Conservation (phyloP, 2,329 filamentous ascomycete species). For the Paecilomyces sp. region DNA sequence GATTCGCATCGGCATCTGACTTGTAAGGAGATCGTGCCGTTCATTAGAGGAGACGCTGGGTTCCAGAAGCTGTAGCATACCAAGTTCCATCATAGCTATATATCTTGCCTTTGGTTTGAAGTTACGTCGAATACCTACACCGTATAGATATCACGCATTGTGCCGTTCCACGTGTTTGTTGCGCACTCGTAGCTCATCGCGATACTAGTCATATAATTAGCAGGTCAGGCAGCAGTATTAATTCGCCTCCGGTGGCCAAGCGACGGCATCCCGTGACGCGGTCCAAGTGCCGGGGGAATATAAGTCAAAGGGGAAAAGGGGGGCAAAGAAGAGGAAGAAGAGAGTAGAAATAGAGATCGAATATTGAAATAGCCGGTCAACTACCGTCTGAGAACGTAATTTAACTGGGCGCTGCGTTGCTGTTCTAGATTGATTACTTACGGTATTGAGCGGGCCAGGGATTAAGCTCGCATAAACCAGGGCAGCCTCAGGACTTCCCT, state of each 20-base stretch:
- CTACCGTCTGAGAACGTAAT: background rate
- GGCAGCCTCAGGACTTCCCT: background rate
- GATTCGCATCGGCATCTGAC: slow-evolving; percentile 92
- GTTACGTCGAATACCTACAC: background rate
- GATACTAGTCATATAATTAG: background rate
- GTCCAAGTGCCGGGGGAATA: background rate
- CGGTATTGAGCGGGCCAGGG: background rate
- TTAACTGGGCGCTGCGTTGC: background rate
- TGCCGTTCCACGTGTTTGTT: background rate
- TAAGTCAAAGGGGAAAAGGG: background rate
- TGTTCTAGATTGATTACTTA: background rate
- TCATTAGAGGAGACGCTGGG: background rate
- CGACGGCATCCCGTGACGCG: background rate
- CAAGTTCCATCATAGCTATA: background rate
- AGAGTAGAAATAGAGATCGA: background rate
- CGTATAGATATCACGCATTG: background rate
- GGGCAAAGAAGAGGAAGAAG: background rate
- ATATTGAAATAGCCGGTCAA: background rate
- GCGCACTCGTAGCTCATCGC: background rate
- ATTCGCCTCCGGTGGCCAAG: background rate
- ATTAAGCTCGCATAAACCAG: background rate
- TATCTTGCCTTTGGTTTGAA: background rate
- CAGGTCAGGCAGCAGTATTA: slow-evolving; percentile 3
- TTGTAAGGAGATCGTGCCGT: slow-evolving; percentile 53
- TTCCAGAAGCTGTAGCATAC: slow-evolving; percentile 5